These are phyloP conservation scores for Pseudofabraea citricarpa DNA, from an alignment of 2,329 filamentous ascomycete genomes.

Conservation along the genomic window DNA sequence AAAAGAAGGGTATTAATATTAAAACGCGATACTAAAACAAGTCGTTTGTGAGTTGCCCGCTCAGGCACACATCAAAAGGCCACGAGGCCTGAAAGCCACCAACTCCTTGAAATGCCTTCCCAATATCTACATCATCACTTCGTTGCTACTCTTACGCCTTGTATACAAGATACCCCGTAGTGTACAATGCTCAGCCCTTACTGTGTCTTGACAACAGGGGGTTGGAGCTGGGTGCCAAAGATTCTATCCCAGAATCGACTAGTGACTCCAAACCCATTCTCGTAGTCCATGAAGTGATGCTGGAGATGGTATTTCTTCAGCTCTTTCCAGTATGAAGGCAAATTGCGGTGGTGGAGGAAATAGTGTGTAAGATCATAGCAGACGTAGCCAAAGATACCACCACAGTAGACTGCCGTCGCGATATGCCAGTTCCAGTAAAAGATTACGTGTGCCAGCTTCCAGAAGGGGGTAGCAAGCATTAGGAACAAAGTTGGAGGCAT, in stretches of 20 bases:
- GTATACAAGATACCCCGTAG: conserved; percentile 6
- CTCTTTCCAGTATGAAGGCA: conserved; percentile 83
- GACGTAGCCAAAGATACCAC: conserved; percentile 91
- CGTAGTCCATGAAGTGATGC: conserved; percentile 97
- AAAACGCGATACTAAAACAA: conserved; percentile 7
- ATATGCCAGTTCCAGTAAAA: conserved; percentile 84
- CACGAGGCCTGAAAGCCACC: conserved; percentile 6
- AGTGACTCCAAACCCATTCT: conserved; percentile 95
- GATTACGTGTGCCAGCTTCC: conserved; percentile 78
- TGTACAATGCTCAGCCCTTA: background rate
- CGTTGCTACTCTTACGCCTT: conserved; percentile 9
- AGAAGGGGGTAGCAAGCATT: conserved; percentile 81
- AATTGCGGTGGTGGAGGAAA: conserved; percentile 92
- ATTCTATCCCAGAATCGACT: conserved; percentile 92
- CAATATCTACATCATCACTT: conserved; percentile 17
- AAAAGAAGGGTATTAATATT: conserved; percentile 15
- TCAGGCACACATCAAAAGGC: conserved; percentile 6
- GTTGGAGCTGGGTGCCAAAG: conserved; percentile 78
- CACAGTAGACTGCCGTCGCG: conserved; percentile 74
- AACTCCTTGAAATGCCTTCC: conserved; percentile 7
- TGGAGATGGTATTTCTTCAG: conserved; percentile 97
- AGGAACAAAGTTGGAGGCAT: conserved; percentile 93
- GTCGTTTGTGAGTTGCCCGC: conserved; percentile 12
- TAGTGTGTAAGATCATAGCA: conserved; percentile 98
- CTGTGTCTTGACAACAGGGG: conserved; percentile 18